Conservation (phyloP, 257 asterid genomes). For the Nicotiana knightiana region DNA sequence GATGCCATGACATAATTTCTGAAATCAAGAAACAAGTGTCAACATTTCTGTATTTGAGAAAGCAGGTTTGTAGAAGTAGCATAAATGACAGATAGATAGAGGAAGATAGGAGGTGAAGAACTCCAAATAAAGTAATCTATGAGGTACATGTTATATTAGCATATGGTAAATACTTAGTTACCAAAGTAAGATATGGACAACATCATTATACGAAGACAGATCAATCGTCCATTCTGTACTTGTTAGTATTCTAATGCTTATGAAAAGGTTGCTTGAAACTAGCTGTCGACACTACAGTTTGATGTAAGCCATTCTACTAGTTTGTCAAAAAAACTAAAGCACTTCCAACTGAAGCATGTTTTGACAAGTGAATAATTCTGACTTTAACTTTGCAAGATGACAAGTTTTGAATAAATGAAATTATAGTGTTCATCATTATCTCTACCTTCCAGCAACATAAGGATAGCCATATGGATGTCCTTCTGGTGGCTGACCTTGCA, state of each 20-base stretch:
- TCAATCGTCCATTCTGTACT: neutral
- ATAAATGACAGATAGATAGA: neutral
- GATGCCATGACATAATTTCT: slow-evolving; percentile 72
- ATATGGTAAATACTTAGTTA: neutral
- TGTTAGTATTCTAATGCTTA: neutral
- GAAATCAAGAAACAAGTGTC: slow-evolving; percentile 26
- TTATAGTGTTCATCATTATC: neutral
- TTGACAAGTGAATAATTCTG: neutral
- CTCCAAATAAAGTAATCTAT: neutral
- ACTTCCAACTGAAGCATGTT: neutral
- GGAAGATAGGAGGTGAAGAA: neutral
- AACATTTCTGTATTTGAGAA: neutral
- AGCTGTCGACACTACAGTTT: neutral
- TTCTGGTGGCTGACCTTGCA: slow-evolving; percentile 93
- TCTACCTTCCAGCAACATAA: slow-evolving; percentile 84
- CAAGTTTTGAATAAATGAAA: neutral
- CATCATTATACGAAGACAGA: neutral
- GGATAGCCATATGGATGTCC: slow-evolving; percentile 88
- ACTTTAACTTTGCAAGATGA: neutral
- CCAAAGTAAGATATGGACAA: neutral
- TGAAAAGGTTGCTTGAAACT: neutral
- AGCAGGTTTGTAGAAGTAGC: neutral
- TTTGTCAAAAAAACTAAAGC: neutral
- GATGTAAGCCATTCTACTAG: neutral
- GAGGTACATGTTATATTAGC: neutral